Evolutionary conservation across 2,329 filamentous ascomycete genomes (phyloP), one percentile per base, ranked within the genome.

Genomic region (Elsinoe australis): DNA sequence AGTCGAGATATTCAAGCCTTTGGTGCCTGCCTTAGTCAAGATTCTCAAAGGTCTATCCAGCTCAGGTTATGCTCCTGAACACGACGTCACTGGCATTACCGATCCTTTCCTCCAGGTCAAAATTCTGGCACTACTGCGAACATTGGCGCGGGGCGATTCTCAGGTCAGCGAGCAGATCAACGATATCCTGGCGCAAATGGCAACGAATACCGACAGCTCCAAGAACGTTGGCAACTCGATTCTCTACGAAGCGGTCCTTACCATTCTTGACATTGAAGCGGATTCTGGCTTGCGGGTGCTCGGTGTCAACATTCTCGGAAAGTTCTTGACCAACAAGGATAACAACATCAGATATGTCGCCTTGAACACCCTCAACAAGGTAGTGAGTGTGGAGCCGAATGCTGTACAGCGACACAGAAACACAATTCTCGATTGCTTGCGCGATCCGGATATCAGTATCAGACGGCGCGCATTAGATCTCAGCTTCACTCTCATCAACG

Each of bases 191-290:
- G 92, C 92, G 4, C 60, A 73, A 61, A 92, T 98, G 48, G 92
- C 92, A 46, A 96, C 90, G 31, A 98, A 98, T 67, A 98, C 92
- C 1, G 92, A 98, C 62, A 88, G 90, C 0, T 89, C 89, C 21
- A 98, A 98, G 72, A 98, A 98, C 56, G 92, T 98, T 33, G 92
- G 92, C 54, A 98, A 98, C 64, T 90, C 92, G 0, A 98, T 98
- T 58, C 74, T 98, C 5, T 98, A 98, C 69, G 92, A 98, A 68
- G 86, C 92, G 1, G 92, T 98, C 29, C 80, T 92, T 34, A 98
- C 92, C 0, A 98, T 98, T 56, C 80, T 98, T 41, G 92, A 98
- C 57, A 96, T 98, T 47, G 92, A 98, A 67, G 94, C 92, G 17
- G 94, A 98, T 63, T 95, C 92, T 7, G 90, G 92, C 28, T 71